These are phyloP conservation scores for Porcisia deanei DNA, from an alignment of 208 protist species.

Conservation along the genomic window DNA sequence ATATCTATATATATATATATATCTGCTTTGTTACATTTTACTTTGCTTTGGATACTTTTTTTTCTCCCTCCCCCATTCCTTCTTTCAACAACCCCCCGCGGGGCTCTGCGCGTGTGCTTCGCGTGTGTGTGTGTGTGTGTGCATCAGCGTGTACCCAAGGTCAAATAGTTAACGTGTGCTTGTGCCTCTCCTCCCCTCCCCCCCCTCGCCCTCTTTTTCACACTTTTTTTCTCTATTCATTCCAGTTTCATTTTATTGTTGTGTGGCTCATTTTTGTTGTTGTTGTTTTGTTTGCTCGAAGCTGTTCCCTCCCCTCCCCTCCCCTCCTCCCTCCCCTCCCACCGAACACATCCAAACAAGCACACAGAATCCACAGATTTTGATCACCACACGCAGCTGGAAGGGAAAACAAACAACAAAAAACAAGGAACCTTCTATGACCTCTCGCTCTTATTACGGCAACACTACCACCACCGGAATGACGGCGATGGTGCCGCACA, in stretches of 20 bases:
- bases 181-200: not conserved
- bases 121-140: not conserved
- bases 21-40: not conserved
- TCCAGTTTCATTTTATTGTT: not conserved
- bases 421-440: not conserved
- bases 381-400: not conserved
- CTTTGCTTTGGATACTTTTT: not conserved
- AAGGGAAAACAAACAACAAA: not conserved
- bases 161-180: not conserved
- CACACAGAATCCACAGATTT: too few relatives aligned
- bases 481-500: conserved; percentile 10
- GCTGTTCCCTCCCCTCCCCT: too few relatives aligned
- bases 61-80: not conserved
- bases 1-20: not conserved
- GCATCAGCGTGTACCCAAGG: too few relatives aligned
- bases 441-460: conserved; percentile 11
- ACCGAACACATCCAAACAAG: too few relatives aligned
- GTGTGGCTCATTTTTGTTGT: not conserved
- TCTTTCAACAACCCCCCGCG: too few relatives aligned
- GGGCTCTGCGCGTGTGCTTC: too few relatives aligned
- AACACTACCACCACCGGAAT: not conserved
- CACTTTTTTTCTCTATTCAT: not conserved
- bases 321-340: too few relatives aligned
- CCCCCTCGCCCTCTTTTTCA: not conserved
- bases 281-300: too few relatives aligned